Conservation (phyloP, 148 eudicot genomes). For the Silene conica region DNA sequence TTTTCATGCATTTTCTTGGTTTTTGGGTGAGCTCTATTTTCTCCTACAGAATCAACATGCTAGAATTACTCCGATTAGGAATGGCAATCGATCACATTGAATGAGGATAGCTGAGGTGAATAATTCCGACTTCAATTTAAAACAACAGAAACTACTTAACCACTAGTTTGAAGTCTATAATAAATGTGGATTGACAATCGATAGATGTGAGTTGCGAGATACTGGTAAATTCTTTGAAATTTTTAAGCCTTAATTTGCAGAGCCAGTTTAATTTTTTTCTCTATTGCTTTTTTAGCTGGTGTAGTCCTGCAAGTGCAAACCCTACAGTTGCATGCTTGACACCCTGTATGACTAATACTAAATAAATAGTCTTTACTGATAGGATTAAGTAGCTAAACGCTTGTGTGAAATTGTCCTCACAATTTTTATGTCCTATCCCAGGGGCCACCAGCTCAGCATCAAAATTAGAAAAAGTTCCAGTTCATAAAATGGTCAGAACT, state of each 20-base stretch:
- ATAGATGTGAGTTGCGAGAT: neutral
- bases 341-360: neutral
- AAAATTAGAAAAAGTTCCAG: slow-evolving; percentile 61
- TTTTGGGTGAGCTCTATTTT: too few relatives aligned
- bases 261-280: neutral
- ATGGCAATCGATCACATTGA: neutral
- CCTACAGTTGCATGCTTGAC: neutral
- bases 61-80: neutral
- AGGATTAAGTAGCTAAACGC: neutral
- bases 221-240: neutral
- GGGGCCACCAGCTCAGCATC: slow-evolving; percentile 28
- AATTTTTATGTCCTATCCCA: slow-evolving; percentile 5
- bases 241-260: neutral
- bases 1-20: too few relatives aligned
- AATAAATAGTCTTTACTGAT: neutral
- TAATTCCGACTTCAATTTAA: neutral
- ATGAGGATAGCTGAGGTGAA: too few relatives aligned
- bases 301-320: neutral
- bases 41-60: too few relatives aligned
- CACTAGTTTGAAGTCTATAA: neutral
- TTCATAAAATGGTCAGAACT: slow-evolving; percentile 78
- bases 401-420: neutral
- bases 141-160: neutral
- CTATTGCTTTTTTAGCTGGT: neutral
- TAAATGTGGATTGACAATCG: neutral